phyloP scores from a whole-genome alignment of 768 basidiomycete species.

The Trametes gibbosa region DNA sequence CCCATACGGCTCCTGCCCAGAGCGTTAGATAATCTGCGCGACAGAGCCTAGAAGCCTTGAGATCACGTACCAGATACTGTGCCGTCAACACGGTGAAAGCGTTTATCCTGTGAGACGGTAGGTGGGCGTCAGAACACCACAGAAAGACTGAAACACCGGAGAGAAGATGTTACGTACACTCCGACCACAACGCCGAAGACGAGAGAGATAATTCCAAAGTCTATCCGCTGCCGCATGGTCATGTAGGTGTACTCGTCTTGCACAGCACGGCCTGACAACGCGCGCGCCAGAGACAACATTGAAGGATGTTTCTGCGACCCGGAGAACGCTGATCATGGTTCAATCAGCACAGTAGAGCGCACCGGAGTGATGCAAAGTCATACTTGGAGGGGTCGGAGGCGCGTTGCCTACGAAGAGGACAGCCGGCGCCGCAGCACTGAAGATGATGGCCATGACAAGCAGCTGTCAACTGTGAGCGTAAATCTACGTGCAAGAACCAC shows the following conservation, averaged over 20 bases:
- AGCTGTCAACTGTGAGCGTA: conserved; percentile 41
- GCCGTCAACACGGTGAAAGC: conserved; percentile 63
- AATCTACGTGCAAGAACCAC: not conserved
- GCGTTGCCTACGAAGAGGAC: conserved; percentile 55
- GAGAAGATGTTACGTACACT: conserved; percentile 42
- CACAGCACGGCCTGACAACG: conserved; percentile 43
- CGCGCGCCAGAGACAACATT: conserved; percentile 50
- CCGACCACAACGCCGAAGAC: conserved; percentile 67
- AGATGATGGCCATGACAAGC: conserved; percentile 67
- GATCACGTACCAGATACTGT: conserved; percentile 57
- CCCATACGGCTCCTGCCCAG: conserved; percentile 60
- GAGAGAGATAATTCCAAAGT: conserved; percentile 58
- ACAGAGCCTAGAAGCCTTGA: not conserved
- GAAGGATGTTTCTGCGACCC: conserved; percentile 59
- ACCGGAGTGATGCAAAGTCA: conserved; percentile 13
- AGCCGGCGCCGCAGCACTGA: conserved; percentile 57
- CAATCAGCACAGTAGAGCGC: conserved; percentile 4
- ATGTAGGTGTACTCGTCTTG: conserved; percentile 40
- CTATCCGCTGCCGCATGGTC: conserved; percentile 62
- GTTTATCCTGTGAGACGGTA: conserved; percentile 44
- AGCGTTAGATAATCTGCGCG: not conserved
- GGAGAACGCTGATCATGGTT: conserved; percentile 50
- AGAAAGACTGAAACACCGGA: not conserved
- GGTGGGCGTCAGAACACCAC: not conserved
- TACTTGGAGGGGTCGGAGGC: conserved; percentile 82